Base-by-base conservation (phyloP, 2,329 filamentous ascomycete species). In the Monosporascus sp. region DNA sequence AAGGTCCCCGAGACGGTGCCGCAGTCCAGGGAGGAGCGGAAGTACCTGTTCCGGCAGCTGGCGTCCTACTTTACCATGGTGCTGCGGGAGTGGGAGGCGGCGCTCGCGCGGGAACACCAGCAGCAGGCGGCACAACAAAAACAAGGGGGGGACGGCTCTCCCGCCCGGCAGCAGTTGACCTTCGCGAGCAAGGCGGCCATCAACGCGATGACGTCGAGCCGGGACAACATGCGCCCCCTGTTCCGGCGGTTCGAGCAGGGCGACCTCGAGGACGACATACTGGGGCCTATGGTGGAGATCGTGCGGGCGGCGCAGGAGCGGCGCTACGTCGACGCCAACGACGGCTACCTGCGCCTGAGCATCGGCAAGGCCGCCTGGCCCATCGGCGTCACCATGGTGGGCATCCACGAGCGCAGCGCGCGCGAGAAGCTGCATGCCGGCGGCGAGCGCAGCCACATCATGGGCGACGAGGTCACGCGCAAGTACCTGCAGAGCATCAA, bases 401-500 rank as follows among this genome's bases (percentile, higher is more conserved):
- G 94, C 78, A 99, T 99, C 64, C 94, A 99, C 81, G 94, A 97
- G 77, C 85, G 94, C 67, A 94, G 88, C 61, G 93, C 94, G 20
- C 83, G 94, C 58, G 94, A 99, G 74, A 99, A 99, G 74, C 76
- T 99, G 55, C 92, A 97, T 68, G 85, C 94, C 69, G 87, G 86
- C 69, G 87, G 86, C 54, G 85, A 87, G 66, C 87, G 91, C 65
- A 94, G 93, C 4, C 92, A 99, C 70, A 96, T 97, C 63, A 91
- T 99, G 86, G 93, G 91, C 54, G 94, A 97, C 68, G 94, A 99
- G 74, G 86, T 88, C 45, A 99, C 94, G 50, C 82, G 94, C 60
- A 99, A 97, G 74, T 97, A 92, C 68, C 72, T 99, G 61, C 94
- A 99, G 76, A 97, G 93, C 68, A 97, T 99, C 71, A 99, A 99